Percentiles rank a stretch among this genome's conserved stretches.
These are phyloP conservation scores for Monosporascus ibericus DNA, from an alignment of 2,329 filamentous ascomycete genomes.

Conservation along the genomic window DNA sequence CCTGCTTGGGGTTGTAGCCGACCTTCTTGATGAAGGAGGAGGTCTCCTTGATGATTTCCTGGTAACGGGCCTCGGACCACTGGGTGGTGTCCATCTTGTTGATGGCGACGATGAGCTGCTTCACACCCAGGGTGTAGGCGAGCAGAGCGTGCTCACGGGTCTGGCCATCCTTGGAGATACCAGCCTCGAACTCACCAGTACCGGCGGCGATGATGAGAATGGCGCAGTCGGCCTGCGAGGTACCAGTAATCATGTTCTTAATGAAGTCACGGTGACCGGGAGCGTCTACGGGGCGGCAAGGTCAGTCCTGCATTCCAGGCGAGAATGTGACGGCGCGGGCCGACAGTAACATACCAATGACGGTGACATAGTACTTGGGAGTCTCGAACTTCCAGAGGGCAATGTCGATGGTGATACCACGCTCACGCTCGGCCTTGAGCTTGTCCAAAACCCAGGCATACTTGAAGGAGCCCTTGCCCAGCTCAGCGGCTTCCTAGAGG, in stretches of 20 bases:
- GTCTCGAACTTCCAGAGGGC: conserved; percentile 99
- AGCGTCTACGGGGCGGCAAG: conserved; percentile 55
- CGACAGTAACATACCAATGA: conserved; percentile 66
- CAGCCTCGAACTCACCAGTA: conserved; percentile 99
- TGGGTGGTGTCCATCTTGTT: conserved; percentile 99
- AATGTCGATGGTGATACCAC: conserved; percentile 99
- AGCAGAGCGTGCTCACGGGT: conserved; percentile 99
- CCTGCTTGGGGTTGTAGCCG: conserved; percentile 99
- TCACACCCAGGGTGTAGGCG: conserved; percentile 99
- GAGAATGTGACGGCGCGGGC: conserved; percentile 3
- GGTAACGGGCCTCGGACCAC: conserved; percentile 93
- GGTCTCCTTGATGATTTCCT: conserved; percentile 99
- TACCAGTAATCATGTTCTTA: conserved; percentile 99
- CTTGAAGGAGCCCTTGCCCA: conserved; percentile 99
- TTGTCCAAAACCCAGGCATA: conserved; percentile 99
- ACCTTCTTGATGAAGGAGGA: conserved; percentile 99
- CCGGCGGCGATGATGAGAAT: conserved; percentile 99
- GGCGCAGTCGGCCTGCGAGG: conserved; percentile 98
- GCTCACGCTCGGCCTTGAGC: conserved; percentile 99
- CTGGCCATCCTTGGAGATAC: conserved; percentile 99
- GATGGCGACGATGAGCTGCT: conserved; percentile 99
- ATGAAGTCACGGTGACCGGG: conserved; percentile 99
- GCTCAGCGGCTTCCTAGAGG: conserved; percentile 87
- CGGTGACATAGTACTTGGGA: conserved; percentile 93
- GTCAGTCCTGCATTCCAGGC: conserved; percentile 11